Evolutionary conservation across 148 eudicot genomes (phyloP), one percentile per base, ranked within the genome.

Genomic region (Mesembryanthemum crystallinum): DNA sequence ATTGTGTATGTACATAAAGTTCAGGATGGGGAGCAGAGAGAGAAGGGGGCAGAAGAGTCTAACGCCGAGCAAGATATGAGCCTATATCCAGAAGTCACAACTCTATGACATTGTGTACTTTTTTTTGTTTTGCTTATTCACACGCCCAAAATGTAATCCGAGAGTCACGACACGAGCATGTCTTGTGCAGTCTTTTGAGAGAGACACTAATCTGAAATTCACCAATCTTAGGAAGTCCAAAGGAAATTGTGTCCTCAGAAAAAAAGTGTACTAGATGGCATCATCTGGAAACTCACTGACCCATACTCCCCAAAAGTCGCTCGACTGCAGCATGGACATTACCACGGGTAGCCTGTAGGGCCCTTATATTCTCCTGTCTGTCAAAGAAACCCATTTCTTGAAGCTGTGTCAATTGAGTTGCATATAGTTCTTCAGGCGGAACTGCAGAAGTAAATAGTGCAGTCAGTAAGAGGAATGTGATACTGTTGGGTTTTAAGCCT

Each of bases 301-400:
- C 94, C 69, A 78, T 86, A 78, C 85, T 90, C 35, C 90, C 90
- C 81, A 95, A 77, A 74, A 95, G 96, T 27, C 90, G 89, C 84
- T 91, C 99, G 23, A 95, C 98, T 1, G 99, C 99, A 67, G 94
- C 99, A 67, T 92, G 90, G 69, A 95, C 99, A 72, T 95, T 95
- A 25, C 99, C 99, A 73, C 87, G 81, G 24, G 97, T 91, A 25
- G 98, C 98, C 66, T 84, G 89, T 67, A 95, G 85, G 13, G 97
- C 99, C 80, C 90, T 79, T 60, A 95, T 92, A 70, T 95, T 95
- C 86, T 89, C 99, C 81, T 86, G 87, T 25, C 94, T 80, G 58
- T 95, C 98, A 28, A 89, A 88, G 82, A 95, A 95, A 13, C 99
- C 99, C 99, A 92, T 92, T 79, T 95, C 99, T 82, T 92, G 99